Percentiles rank a stretch among this genome's conserved stretches.
Conservation (phyloP, 1,139 yeast genomes). For the Suhomyces yuchorum region DNA sequence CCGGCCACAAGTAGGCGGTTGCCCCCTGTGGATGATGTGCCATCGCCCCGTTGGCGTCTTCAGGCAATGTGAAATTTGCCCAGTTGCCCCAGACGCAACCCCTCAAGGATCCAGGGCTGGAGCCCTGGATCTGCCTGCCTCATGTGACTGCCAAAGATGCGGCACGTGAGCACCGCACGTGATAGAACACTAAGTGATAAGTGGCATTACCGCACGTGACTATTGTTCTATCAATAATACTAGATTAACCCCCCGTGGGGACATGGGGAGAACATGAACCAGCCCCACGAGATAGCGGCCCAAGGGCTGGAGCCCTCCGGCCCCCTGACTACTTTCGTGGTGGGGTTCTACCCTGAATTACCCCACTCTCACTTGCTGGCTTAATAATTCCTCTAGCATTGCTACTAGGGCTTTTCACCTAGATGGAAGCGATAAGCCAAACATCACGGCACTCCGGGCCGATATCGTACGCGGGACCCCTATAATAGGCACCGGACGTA, state of each 20-base stretch:
- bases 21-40: not conserved
- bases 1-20: not conserved
- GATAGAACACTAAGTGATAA: too few species aligned
- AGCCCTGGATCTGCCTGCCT: not conserved
- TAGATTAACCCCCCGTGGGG: not conserved
- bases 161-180: too few species aligned
- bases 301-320: not conserved
- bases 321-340: not conserved
- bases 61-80: not conserved
- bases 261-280: not conserved
- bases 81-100: too few species aligned
- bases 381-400: not conserved
- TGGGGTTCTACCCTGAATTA: not conserved
- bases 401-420: not conserved
- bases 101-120: constrained; percentile 4
- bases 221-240: not conserved
- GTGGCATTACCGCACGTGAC: not conserved
- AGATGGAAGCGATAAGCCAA: not conserved
- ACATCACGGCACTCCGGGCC: not conserved
- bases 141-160: too few species aligned
- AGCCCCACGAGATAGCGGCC: not conserved
- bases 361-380: not conserved
- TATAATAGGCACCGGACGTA: not conserved
- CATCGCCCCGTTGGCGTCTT: not conserved
- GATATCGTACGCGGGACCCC: constrained; percentile 1